Conservation (phyloP, 2,329 filamentous ascomycete genomes). For the Verticillium albo-atrum region DNA sequence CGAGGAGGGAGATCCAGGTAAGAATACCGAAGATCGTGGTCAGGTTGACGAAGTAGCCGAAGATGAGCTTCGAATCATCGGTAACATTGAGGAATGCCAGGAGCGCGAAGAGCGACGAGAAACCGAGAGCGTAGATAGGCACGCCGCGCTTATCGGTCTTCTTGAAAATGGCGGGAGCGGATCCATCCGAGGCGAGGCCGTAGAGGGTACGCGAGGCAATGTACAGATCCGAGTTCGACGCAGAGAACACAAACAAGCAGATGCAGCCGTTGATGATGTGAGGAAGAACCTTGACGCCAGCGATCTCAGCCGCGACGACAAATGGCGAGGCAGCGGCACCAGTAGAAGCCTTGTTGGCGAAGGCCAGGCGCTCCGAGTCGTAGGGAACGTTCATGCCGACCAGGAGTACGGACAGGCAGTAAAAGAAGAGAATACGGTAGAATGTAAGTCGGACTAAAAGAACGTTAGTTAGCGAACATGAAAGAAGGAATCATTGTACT, state of each 20-base stretch:
- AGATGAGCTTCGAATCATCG: constrained; percentile 20
- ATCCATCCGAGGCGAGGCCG: constrained; percentile 66
- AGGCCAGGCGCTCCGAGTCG: constrained; percentile 54
- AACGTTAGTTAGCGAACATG: background rate
- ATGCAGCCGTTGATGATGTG: constrained; percentile 72
- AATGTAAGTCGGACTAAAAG: constrained; percentile 64
- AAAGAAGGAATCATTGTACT: background rate
- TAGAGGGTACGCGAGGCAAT: constrained; percentile 70
- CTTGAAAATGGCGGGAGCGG: constrained; percentile 68
- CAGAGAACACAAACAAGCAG: constrained; percentile 70
- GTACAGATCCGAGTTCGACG: constrained; percentile 74
- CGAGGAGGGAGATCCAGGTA: constrained; percentile 64
- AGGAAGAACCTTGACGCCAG: constrained; percentile 58
- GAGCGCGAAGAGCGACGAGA: constrained; percentile 58
- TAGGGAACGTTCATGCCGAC: constrained; percentile 75
- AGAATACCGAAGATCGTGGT: constrained; percentile 63
- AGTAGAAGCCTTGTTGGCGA: constrained; percentile 47
- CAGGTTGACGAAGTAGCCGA: constrained; percentile 64
- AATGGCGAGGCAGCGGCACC: constrained; percentile 66
- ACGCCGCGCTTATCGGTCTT: constrained; percentile 68
- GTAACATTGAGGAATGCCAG: constrained; percentile 66
- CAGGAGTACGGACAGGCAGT: constrained; percentile 68
- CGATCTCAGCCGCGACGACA: constrained; percentile 65
- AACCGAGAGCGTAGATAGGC: constrained; percentile 59
- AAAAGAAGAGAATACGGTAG: constrained; percentile 79